phyloP scores from a whole-genome alignment of 2,329 filamentous ascomycete genomes.

The Myriangium duriaei region DNA sequence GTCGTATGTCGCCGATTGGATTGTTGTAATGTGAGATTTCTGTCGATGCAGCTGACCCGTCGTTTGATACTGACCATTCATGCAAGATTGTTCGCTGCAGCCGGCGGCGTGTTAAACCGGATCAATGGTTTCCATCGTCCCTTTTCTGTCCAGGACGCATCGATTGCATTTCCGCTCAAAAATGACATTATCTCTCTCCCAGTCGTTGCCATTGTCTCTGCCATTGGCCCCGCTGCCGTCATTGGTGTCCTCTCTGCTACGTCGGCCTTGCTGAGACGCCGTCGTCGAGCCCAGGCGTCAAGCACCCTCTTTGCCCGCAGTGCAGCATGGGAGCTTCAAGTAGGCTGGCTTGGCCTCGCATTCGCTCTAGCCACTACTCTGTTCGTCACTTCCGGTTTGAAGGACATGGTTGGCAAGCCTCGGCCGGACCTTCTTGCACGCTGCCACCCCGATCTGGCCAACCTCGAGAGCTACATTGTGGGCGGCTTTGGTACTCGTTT shows the following conservation, averaged over 20 bases:
- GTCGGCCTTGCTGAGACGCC: constrained; percentile 31
- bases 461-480: constrained; percentile 44
- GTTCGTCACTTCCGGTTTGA: constrained; percentile 74
- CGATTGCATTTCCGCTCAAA: constrained; percentile 68
- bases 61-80: not conserved
- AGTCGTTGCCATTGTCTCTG: constrained; percentile 50
- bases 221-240: constrained; percentile 52
- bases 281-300: not conserved
- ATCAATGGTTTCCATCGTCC: constrained; percentile 53
- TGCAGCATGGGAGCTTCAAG: constrained; percentile 80
- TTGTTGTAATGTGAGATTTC: constrained; percentile 1
- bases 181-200: constrained; percentile 59
- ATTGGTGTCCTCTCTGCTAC: constrained; percentile 57
- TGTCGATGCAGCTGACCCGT: not conserved
- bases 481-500: constrained; percentile 47
- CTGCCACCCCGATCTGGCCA: constrained; percentile 60
- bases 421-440: constrained; percentile 52
- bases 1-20: constrained; percentile 1
- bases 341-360: constrained; percentile 68
- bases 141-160: constrained; percentile 59
- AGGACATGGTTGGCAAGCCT: constrained; percentile 56
- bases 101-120: constrained; percentile 39
- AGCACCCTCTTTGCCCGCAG: constrained; percentile 54
- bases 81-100: constrained; percentile 12
- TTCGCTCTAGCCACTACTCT: constrained; percentile 60